Conservation (phyloP, 306 rosid genomes). For the Cicer cuneatum region DNA sequence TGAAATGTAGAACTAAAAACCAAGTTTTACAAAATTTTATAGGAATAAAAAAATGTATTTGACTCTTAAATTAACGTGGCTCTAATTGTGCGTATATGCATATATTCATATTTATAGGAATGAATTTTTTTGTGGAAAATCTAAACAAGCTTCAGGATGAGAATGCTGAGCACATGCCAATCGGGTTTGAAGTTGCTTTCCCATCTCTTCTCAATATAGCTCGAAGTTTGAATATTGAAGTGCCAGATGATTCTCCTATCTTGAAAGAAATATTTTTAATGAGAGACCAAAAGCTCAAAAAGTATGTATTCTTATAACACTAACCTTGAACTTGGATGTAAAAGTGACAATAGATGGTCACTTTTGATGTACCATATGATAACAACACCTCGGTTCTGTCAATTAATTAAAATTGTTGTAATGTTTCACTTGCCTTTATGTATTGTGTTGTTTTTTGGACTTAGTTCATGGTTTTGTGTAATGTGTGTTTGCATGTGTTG, state of each 20-base stretch:
- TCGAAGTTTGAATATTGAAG: slow-evolving; percentile 57
- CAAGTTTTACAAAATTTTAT: neutral
- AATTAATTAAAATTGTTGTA: too few relatives aligned
- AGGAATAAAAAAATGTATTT: neutral
- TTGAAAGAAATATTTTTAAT: slow-evolving; percentile 62
- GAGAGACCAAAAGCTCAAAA: slow-evolving; percentile 73
- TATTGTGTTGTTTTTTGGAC: too few relatives aligned
- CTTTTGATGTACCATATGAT: too few relatives aligned
- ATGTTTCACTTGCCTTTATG: too few relatives aligned
- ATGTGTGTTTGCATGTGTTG: slow-evolving; percentile 15
- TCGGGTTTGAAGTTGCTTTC: slow-evolving; percentile 92
- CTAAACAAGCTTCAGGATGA: slow-evolving; percentile 66
- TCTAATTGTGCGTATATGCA: neutral
- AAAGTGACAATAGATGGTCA: too few relatives aligned
- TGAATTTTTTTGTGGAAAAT: slow-evolving; percentile 64
- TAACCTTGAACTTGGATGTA: too few relatives aligned
- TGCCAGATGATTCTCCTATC: slow-evolving; percentile 62
- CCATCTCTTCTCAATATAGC: slow-evolving; percentile 89
- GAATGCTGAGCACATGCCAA: slow-evolving; percentile 84
- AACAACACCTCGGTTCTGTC: too few relatives aligned
- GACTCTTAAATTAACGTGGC: neutral
- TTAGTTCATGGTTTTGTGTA: too few relatives aligned
- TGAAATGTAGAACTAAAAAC: neutral
- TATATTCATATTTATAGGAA: slow-evolving; percentile 49
- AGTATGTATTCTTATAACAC: slow-evolving; percentile 45